These are phyloP conservation scores for Mycena vitilis DNA, from an alignment of 768 basidiomycete species.

Conservation along the genomic window DNA sequence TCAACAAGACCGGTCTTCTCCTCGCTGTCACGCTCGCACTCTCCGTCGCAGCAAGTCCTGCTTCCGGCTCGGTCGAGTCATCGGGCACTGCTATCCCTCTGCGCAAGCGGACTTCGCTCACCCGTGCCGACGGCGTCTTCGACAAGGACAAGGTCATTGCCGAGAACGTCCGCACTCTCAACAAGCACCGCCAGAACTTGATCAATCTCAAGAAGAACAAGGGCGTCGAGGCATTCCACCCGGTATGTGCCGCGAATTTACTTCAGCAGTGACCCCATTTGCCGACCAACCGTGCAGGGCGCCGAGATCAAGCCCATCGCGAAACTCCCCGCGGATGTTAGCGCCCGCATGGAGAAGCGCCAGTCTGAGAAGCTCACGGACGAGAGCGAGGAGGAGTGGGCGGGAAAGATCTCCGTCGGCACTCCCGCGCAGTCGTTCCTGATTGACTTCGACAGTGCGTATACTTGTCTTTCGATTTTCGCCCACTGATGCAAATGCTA, in stretches of 20 bases:
- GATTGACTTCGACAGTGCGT: slow-evolving; percentile 11
- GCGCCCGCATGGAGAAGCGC: slow-evolving; percentile 38
- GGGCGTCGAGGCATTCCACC: slow-evolving; percentile 9
- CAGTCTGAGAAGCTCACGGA: slow-evolving; percentile 49
- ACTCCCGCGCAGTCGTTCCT: slow-evolving; percentile 7
- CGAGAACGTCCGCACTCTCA: slow-evolving; percentile 33
- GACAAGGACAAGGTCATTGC: slow-evolving; percentile 34
- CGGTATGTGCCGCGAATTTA: neutral
- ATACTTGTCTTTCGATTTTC: slow-evolving; percentile 43
- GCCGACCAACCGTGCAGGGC: slow-evolving; percentile 28
- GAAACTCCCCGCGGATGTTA: slow-evolving; percentile 29
- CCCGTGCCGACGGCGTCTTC: slow-evolving; percentile 34
- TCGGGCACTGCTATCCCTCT: slow-evolving; percentile 29
- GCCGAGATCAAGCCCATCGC: slow-evolving; percentile 45
- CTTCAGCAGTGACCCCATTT: neutral
- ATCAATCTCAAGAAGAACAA: slow-evolving; percentile 38
- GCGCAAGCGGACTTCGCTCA: slow-evolving; percentile 26
- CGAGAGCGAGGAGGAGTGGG: slow-evolving; percentile 50
- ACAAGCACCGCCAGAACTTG: slow-evolving; percentile 43
- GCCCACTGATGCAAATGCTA: slow-evolving; percentile 46
- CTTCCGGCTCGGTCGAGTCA: neutral
- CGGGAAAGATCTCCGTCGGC: slow-evolving; percentile 39
- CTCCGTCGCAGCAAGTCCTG: slow-evolving; percentile 3
- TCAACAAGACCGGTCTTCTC: slow-evolving; percentile 17
- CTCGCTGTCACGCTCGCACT: slow-evolving; percentile 14